Percentiles rank a stretch among this genome's conserved stretches.
Evolutionary conservation across 2,329 filamentous ascomycete species (phyloP).

Genomic region (Fusarium albidum): DNA sequence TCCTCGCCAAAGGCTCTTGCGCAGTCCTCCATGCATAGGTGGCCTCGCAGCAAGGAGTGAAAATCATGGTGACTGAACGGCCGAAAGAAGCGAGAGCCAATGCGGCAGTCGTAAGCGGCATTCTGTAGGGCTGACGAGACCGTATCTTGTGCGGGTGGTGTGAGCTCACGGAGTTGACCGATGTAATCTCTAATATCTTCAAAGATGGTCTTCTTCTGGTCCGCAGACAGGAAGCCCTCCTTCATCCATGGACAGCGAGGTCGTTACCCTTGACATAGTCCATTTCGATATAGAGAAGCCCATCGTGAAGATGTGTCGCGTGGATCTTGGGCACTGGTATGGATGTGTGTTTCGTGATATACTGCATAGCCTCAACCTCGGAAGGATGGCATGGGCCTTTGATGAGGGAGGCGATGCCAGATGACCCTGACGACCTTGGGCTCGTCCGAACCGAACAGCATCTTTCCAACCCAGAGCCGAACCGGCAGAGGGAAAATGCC

Average conservation of each 20-base stretch:
- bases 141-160: conserved; percentile 30
- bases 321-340: conserved; percentile 42
- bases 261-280: conserved; percentile 31
- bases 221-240: conserved; percentile 20
- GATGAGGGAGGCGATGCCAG: conserved; percentile 40
- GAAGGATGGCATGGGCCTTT: conserved; percentile 42
- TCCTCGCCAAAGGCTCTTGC: conserved; percentile 33
- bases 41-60: conserved; percentile 35
- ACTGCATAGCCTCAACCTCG: conserved; percentile 44
- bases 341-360: conserved; percentile 38
- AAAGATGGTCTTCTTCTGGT: conserved; percentile 30
- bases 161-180: conserved; percentile 34
- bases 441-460: conserved; percentile 34
- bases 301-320: conserved; percentile 29
- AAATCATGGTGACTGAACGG: conserved; percentile 39
- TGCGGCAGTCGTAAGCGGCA: conserved; percentile 36
- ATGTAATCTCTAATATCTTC: conserved; percentile 38
- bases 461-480: conserved; percentile 40
- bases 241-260: conserved; percentile 30
- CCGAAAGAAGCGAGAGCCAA: conserved; percentile 38
- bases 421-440: conserved; percentile 34
- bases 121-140: conserved; percentile 40
- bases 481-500: conserved; percentile 33
- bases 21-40: conserved; percentile 36
- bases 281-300: conserved; percentile 41